Percentiles rank a stretch among this genome's conserved stretches.
These are phyloP conservation scores for Hypoxylon intermedium DNA, from an alignment of 495 filamentous ascomycete genomes.

Conservation along the genomic window DNA sequence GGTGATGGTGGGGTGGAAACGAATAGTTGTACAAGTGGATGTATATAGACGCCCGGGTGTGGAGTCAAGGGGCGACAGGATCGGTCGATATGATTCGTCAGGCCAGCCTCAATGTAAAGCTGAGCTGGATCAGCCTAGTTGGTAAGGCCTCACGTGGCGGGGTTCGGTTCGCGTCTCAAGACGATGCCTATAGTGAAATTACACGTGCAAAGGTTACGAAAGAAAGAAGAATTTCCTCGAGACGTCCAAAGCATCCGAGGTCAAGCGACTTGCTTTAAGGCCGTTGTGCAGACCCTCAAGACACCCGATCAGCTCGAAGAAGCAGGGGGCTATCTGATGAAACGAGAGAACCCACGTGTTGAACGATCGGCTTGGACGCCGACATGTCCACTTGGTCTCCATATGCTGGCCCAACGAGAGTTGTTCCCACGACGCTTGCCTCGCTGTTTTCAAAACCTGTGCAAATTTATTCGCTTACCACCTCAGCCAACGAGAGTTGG, in stretches of 20 bases:
- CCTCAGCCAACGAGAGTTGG: constrained; percentile 11
- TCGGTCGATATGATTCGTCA: constrained; percentile 23
- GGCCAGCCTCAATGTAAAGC: constrained; percentile 19
- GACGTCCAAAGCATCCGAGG: constrained; percentile 5
- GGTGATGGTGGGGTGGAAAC: constrained; percentile 18
- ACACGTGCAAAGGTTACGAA: constrained; percentile 33
- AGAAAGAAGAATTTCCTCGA: constrained; percentile 9
- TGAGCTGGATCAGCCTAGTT: constrained; percentile 35
- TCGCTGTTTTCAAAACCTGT: constrained; percentile 1
- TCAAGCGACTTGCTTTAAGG: constrained; percentile 30
- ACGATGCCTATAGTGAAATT: constrained; percentile 25
- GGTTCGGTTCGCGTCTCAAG: constrained; percentile 30
- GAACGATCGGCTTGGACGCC: constrained; percentile 6
- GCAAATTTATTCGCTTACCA: constrained; percentile 7
- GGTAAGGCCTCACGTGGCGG: constrained; percentile 34
- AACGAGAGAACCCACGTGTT: constrained; percentile 14
- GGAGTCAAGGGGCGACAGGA: background rate
- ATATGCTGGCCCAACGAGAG: constrained; percentile 8
- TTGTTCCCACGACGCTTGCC: constrained; percentile 6
- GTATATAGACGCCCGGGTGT: constrained; percentile 13
- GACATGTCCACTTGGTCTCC: constrained; percentile 23
- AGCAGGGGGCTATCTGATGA: constrained; percentile 14
- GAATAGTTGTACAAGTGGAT: constrained; percentile 19
- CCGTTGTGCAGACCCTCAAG: constrained; percentile 27
- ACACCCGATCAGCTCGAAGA: constrained; percentile 14